Evolutionary conservation across 805 yeast species (phyloP).

Genomic region (Candida sithepensis): DNA sequence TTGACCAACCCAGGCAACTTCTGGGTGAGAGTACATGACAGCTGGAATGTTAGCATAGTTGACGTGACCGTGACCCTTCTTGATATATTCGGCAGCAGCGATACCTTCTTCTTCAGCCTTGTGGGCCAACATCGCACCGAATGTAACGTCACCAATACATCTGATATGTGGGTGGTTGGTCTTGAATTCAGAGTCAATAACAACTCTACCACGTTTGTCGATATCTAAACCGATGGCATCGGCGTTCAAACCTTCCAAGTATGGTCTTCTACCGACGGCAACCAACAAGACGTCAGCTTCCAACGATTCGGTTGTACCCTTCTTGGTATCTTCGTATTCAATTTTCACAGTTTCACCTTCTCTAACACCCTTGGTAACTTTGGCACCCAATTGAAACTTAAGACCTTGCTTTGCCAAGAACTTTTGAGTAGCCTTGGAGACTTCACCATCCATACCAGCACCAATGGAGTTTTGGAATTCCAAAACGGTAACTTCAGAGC

Average conservation of each 20-base stretch:
- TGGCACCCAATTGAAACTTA: slow-evolving; percentile 87
- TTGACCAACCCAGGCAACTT: slow-evolving; percentile 99
- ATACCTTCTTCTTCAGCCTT: slow-evolving; percentile 99
- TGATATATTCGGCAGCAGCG: slow-evolving; percentile 95
- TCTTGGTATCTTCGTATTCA: slow-evolving; percentile 85
- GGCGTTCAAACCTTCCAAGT: slow-evolving; percentile 81
- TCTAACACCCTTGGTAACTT: slow-evolving; percentile 82
- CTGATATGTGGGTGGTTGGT: slow-evolving; percentile 91
- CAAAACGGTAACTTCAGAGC: slow-evolving; percentile 90
- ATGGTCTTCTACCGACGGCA: slow-evolving; percentile 99
- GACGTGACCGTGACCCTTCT: slow-evolving; percentile 94
- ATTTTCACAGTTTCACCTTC: slow-evolving; percentile 85
- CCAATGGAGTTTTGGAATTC: slow-evolving; percentile 92
- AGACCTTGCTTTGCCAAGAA: slow-evolving; percentile 92
- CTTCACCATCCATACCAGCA: slow-evolving; percentile 98
- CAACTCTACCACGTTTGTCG: slow-evolving; percentile 90
- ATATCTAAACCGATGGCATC: slow-evolving; percentile 87
- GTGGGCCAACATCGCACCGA: slow-evolving; percentile 99
- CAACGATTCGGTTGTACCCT: slow-evolving; percentile 71
- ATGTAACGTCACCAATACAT: slow-evolving; percentile 97
- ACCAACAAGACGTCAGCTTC: slow-evolving; percentile 93
- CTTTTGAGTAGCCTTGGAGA: slow-evolving; percentile 85
- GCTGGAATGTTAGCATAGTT: slow-evolving; percentile 97
- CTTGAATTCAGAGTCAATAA: slow-evolving; percentile 90
- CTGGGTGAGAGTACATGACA: slow-evolving; percentile 99